These are phyloP conservation scores for Pleurotus djamor DNA, from an alignment of 768 basidiomycete genomes.

Conservation along the genomic window DNA sequence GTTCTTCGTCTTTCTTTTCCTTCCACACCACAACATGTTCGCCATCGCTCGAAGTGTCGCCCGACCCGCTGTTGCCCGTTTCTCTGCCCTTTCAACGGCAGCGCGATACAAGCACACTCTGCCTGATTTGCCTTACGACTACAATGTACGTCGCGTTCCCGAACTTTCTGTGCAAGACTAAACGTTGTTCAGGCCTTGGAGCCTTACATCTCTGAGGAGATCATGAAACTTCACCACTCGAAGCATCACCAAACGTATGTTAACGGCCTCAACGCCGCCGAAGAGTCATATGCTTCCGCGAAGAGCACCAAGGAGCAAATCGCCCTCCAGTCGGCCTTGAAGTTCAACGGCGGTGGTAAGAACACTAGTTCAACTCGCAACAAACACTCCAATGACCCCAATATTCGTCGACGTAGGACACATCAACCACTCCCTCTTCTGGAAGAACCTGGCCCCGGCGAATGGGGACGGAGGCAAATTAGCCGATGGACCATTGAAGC, in stretches of 20 bases:
- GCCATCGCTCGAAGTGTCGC: constrained; percentile 40
- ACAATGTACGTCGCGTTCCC: constrained; percentile 48
- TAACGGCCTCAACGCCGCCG: constrained; percentile 88
- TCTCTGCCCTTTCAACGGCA: neutral
- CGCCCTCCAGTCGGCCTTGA: constrained; percentile 85
- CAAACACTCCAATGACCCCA: neutral
- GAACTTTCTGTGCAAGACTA: neutral
- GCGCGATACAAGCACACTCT: constrained; percentile 53
- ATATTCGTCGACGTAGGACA: constrained; percentile 51
- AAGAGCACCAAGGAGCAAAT: constrained; percentile 76
- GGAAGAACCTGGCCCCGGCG: constrained; percentile 91
- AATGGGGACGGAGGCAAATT: constrained; percentile 63
- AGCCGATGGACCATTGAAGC: constrained; percentile 64
- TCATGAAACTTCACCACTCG: constrained; percentile 93
- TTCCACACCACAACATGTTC: constrained; percentile 35
- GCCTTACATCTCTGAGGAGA: constrained; percentile 89
- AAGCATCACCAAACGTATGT: constrained; percentile 98
- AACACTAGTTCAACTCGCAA: neutral
- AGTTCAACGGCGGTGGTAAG: constrained; percentile 50
- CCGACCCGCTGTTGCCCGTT: constrained; percentile 27
- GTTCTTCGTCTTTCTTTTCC: neutral
- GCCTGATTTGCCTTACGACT: constrained; percentile 76
- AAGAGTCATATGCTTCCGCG: constrained; percentile 68
- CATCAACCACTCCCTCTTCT: constrained; percentile 96
- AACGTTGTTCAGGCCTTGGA: constrained; percentile 57